Evolutionary conservation across 2,329 filamentous ascomycete species (phyloP), one percentile per base, ranked within the genome.

Genomic region (Hymenoscyphus fructigenus): DNA sequence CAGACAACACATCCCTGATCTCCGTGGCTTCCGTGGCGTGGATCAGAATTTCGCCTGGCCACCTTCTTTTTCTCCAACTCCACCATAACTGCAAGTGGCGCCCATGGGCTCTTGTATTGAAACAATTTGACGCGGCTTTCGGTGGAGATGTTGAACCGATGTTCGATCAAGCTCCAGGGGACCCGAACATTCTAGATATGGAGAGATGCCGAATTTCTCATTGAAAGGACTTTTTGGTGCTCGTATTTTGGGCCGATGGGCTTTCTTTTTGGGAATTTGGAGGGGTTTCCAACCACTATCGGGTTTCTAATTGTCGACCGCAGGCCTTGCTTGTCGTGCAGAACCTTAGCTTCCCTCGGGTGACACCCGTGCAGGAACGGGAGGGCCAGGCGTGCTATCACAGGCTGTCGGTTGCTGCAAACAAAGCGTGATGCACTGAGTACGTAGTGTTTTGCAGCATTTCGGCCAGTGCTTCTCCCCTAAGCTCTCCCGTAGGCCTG

Each of bases 321-420:
- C 47, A 26, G 20, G 4, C 10, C n/a, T 53, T 14, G 47, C 20
- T 53, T 26, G 36, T 38, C 36, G 36, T 38, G 47, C 47, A 23
- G 4, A 14, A 53, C 47, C 47, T 53, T 26, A 23, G 12, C 12
- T 26, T 53, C 12, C 47, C 47, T 26, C 47, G 47, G 47, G 47
- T 53, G 47, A 53, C 47, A 53, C 47, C 47, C 47, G 47, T 26
- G 47, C 47, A 50, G 47, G 47, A 53, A 53, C 47, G 47, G 47
- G 47, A 53, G 47, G 47, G 20, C 47, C 23, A 53, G 23, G 47
- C 47, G 36, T 38, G 12, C 36, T 38, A 15, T 38, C 36, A 38
- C 36, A 38, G 47, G 47, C 20, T 53, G 20, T 53, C 2, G 47
- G 47, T 53, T 20, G 23, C 4, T 26, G 47, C 20, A 23, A 23